Conservation (phyloP, 1,284 basidiomycete species). For the Anthracocystis walkeri region DNA sequence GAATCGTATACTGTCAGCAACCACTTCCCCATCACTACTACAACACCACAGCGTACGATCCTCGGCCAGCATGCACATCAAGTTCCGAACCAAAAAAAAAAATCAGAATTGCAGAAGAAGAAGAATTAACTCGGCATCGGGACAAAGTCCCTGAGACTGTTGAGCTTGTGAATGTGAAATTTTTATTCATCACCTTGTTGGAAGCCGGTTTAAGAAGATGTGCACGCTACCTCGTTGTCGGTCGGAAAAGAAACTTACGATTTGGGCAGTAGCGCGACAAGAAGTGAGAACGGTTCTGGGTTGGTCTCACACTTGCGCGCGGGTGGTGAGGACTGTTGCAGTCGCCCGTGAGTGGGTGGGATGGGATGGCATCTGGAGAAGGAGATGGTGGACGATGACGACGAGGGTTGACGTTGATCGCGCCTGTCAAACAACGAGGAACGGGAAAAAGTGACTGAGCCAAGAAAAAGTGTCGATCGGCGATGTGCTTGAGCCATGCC, state of each 20-base stretch:
- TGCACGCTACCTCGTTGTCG: constrained; percentile 1
- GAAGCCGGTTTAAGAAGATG: not conserved
- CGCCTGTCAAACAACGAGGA: too few relatives aligned
- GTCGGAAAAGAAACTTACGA: constrained; percentile 4
- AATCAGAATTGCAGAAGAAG: constrained; percentile 61
- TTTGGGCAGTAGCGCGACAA: constrained; percentile 1
- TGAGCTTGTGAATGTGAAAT: constrained; percentile 60
- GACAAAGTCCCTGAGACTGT: constrained; percentile 41
- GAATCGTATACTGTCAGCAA: not conserved
- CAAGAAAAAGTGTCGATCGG: too few relatives aligned
- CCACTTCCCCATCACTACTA: not conserved
- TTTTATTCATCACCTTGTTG: constrained; percentile 48
- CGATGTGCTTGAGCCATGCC: too few relatives aligned
- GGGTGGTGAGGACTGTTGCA: not conserved
- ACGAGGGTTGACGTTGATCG: not conserved
- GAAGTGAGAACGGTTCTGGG: not conserved
- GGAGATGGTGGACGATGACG: not conserved
- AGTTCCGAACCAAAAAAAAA: constrained; percentile 12
- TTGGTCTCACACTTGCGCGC: constrained; percentile 5
- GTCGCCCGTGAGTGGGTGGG: not conserved
- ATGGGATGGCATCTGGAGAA: not conserved
- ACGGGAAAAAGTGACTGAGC: not conserved
- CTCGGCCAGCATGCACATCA: not conserved
- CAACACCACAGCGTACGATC: not conserved
- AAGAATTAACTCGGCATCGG: constrained; percentile 53